Percentiles rank a stretch among this genome's conserved stretches.
These are phyloP conservation scores for Prunus mira DNA, from an alignment of 306 rosid species.

Conservation along the genomic window DNA sequence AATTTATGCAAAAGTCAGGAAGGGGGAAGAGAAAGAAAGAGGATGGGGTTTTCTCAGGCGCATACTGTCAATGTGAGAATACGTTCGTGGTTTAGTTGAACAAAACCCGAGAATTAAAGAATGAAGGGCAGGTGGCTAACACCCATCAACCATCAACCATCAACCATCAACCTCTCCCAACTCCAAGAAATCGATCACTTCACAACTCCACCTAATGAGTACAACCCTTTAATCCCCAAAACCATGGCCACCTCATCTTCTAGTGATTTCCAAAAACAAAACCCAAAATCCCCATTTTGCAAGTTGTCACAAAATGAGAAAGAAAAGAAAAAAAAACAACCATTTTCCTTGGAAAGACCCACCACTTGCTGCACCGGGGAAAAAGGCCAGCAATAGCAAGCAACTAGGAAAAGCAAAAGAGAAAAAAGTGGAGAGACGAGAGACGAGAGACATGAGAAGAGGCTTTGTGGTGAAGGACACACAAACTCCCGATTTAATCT, in stretches of 20 bases:
- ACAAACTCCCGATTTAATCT: conserved; percentile 25
- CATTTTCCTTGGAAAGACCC: conserved; percentile 19
- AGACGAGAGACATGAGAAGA: conserved; percentile 31
- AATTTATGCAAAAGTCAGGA: no score
- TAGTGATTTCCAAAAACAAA: neutral
- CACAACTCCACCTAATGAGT: conserved; percentile 29
- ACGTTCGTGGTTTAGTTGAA: neutral
- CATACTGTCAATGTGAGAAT: no score
- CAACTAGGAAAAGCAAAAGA: conserved; percentile 18
- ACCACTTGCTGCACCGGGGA: conserved; percentile 16
- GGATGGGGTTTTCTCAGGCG: no score
- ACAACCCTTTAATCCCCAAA: neutral
- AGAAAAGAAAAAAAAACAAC: neutral
- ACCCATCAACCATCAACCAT: conserved; percentile 29
- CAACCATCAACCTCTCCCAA: conserved; percentile 14
- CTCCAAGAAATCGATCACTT: conserved; percentile 22
- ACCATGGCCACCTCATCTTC: conserved; percentile 5
- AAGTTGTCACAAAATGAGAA: neutral
- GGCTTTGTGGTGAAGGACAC: conserved; percentile 34
- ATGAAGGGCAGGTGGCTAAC: conserved; percentile 30
- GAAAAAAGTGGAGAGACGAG: conserved; percentile 66
- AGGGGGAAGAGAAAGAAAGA: no score
- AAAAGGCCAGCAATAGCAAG: conserved; percentile 4
- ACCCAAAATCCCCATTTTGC: neutral
- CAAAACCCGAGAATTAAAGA: neutral